Evolutionary conservation across 139 green algal species (phyloP).

Genomic region (Coelastrella sp.): DNA sequence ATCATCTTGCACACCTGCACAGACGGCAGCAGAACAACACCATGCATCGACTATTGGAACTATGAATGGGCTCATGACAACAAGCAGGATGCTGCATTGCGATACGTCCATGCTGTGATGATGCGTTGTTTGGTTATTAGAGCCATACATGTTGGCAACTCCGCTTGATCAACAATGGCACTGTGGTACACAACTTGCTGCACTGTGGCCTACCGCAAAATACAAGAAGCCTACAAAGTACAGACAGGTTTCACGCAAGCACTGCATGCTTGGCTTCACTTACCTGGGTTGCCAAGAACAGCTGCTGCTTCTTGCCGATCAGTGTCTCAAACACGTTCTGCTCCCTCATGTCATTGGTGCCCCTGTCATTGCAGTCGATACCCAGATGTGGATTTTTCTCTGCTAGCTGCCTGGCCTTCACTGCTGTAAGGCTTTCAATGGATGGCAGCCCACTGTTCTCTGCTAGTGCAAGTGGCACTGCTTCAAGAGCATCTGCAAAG

Average conservation of each 20-base stretch:
- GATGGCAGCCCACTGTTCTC: constrained; percentile 95
- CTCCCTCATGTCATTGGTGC: constrained; percentile 98
- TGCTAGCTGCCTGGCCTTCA: constrained; percentile 85
- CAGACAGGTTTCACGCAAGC: too few relatives aligned
- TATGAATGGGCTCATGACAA: neutral
- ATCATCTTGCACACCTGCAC: constrained; percentile 99
- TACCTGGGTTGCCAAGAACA: constrained; percentile 97
- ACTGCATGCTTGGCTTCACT: too few relatives aligned
- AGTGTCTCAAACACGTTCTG: constrained; percentile 99
- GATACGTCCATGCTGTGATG: too few relatives aligned
- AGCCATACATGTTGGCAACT: too few relatives aligned
- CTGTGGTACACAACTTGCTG: too few relatives aligned
- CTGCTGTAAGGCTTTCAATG: constrained; percentile 93
- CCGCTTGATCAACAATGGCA: too few relatives aligned
- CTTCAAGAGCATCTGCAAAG: constrained; percentile 94
- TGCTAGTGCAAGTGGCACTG: constrained; percentile 92
- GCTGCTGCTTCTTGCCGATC: constrained; percentile 98
- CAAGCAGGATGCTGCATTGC: too few relatives aligned
- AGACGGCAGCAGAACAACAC: neutral
- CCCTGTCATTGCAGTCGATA: constrained; percentile 97
- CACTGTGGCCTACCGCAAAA: too few relatives aligned
- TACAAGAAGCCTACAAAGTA: too few relatives aligned
- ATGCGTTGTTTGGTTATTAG: too few relatives aligned
- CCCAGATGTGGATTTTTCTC: constrained; percentile 94
- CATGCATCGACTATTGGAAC: neutral